Conservation (phyloP, 2,329 filamentous ascomycete genomes). For the Fusarium heterosporum region DNA sequence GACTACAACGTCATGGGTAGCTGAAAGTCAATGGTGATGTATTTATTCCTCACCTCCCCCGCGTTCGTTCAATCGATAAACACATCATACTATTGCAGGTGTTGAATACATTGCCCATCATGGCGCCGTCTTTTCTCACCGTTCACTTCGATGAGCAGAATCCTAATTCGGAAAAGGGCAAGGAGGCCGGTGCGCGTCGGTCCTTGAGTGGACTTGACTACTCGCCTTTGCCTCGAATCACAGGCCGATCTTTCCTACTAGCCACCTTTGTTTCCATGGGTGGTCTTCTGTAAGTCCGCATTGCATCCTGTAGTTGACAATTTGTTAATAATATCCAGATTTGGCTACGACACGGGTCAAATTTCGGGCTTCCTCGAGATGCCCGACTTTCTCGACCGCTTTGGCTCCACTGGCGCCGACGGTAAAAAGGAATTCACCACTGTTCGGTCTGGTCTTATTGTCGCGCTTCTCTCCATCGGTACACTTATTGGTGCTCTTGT, state of each 20-base stretch:
- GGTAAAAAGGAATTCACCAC: constrained; percentile 61
- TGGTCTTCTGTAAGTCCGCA: constrained; percentile 54
- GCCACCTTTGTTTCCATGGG: constrained; percentile 59
- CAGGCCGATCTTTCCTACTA: constrained; percentile 53
- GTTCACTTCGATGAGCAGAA: constrained; percentile 59
- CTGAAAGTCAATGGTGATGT: not conserved
- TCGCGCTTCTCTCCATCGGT: constrained; percentile 68
- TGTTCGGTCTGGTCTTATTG: constrained; percentile 69
- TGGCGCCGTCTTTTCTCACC: constrained; percentile 38
- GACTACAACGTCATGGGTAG: constrained; percentile 5
- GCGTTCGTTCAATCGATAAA: not conserved
- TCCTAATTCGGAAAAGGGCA: constrained; percentile 54
- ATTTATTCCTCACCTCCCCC: not conserved
- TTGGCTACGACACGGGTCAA: constrained; percentile 65
- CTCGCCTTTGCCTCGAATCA: constrained; percentile 57
- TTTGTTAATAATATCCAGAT: constrained; percentile 31
- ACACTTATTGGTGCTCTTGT: constrained; percentile 70
- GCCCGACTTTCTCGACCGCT: constrained; percentile 65
- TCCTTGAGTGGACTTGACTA: constrained; percentile 58
- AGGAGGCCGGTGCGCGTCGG: constrained; percentile 44
- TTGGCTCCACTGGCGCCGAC: constrained; percentile 57
- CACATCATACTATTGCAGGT: not conserved
- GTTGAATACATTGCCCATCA: constrained; percentile 22
- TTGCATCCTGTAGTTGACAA: accelerated
- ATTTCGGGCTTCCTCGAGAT: constrained; percentile 69